phyloP scores from a whole-genome alignment of 352 stramenopile species.

The Halophytophthora batemanensis region DNA sequence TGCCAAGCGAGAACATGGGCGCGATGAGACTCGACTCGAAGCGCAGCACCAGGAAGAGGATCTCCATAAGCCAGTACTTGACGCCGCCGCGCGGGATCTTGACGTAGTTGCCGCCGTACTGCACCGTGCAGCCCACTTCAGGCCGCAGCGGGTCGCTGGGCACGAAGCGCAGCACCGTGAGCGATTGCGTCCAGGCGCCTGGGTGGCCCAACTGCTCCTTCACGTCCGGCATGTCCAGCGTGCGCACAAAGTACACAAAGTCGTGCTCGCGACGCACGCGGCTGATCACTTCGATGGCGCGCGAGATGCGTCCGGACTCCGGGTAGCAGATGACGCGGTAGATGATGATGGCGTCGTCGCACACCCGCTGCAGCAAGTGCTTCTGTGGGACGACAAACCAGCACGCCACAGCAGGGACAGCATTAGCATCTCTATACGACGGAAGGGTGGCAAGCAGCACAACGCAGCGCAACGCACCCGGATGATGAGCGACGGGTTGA shows the following conservation, averaged over 20 bases:
- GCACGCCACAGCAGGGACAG: slow-evolving; percentile 2
- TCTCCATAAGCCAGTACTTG: slow-evolving; percentile 59
- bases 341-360: slow-evolving; percentile 44
- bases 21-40: slow-evolving; percentile 49
- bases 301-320: slow-evolving; percentile 32
- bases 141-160: slow-evolving; percentile 26
- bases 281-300: slow-evolving; percentile 45
- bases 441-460: not conserved
- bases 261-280: slow-evolving; percentile 38
- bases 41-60: slow-evolving; percentile 50
- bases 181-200: slow-evolving; percentile 35
- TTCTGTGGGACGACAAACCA: slow-evolving; percentile 18
- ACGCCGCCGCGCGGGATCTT: slow-evolving; percentile 37
- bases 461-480: slow-evolving; percentile 21
- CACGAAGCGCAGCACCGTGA: slow-evolving; percentile 47
- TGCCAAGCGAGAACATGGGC: slow-evolving; percentile 42
- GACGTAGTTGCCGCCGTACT: slow-evolving; percentile 41
- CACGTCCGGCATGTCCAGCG: slow-evolving; percentile 34
- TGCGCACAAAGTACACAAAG: slow-evolving; percentile 45
- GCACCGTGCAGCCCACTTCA: slow-evolving; percentile 33
- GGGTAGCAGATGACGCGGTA: slow-evolving; percentile 51
- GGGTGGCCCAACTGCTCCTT: slow-evolving; percentile 30
- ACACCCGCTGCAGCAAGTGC: slow-evolving; percentile 45
- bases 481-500: slow-evolving; percentile 44
- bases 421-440: not conserved